Evolutionary conservation across 78 protist genomes (phyloP), one percentile per base, ranked within the genome.

Genomic region (Pigoraptor vietnamica): DNA sequence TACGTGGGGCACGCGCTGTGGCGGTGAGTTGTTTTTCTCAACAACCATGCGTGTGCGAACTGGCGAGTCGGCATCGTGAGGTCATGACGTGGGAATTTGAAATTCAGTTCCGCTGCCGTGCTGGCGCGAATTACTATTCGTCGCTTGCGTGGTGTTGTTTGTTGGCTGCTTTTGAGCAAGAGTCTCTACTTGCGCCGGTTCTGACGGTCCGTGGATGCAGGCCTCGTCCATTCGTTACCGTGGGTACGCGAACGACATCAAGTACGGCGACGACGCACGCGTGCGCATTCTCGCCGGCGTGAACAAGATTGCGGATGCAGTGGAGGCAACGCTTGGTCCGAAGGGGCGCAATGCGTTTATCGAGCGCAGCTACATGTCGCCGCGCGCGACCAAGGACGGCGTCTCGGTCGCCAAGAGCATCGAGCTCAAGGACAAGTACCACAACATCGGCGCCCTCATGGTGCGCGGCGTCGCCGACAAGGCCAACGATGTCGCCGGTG

Each of bases 331-430:
- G 21, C 96, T 98, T 2, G 99, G 99, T 0, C 99, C 99, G 90
- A 97, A 95, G 92, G 99, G 99, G 32, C 95, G 99, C 90, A 98
- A 97, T 67, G 99, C 97, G 29, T 90, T 97, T 37, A 40, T 98
- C 21, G 99, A 97, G 79, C 98, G 97, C 89, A 40, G 96, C 82
- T 98, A 90, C 93, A 99, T 98, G 56, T 67, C 95, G 24, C 99
- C 99, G 33, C 93, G 96, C 92, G 98, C 98, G 97, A 98, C 99
- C 89, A 98, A 98, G 97, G 99, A 98, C 90, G 99, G 99, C 88
- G 99, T 98, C 82, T 97, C 99, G 10, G 99, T 98, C 21, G 99
- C 99, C 83, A 98, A 97, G 96, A 86, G 89, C 88, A 94, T 98
- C 88, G 99, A 98, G 90, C 96, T 98, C 93, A 35, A 36, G 40